Evolutionary conservation across 179 eudicot species (phyloP).

Genomic region (Monotropa hypopitys): DNA sequence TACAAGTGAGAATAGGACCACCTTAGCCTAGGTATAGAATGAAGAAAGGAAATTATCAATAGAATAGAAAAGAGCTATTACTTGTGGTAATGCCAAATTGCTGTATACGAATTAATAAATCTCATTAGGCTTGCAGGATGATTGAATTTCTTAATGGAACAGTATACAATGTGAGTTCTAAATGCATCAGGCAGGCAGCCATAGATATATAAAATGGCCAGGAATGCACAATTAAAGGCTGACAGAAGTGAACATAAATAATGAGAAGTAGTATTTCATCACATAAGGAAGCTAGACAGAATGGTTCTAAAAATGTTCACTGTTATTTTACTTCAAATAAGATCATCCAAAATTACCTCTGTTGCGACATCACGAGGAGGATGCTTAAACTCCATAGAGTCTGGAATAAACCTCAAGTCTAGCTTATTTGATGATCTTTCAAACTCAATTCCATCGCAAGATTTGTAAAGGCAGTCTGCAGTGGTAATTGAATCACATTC

Average conservation of each 20-base stretch:
- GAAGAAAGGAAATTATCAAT: background rate
- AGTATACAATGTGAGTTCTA: background rate
- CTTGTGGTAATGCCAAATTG: background rate
- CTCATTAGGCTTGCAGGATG: background rate
- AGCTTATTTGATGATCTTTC: slow-evolving; percentile 77
- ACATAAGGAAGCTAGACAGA: background rate
- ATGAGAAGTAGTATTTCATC: background rate
- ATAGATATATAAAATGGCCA: background rate
- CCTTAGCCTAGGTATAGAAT: background rate
- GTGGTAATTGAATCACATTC: slow-evolving; percentile 84
- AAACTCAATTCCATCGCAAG: slow-evolving; percentile 79
- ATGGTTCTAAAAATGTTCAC: background rate
- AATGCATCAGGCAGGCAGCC: background rate
- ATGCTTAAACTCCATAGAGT: slow-evolving; percentile 73
- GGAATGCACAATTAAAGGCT: background rate
- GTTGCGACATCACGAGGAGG: slow-evolving; percentile 79
- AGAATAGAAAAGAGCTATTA: background rate
- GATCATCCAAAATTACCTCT: slow-evolving; percentile 40
- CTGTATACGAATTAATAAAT: background rate
- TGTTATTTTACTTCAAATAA: background rate
- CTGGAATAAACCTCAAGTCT: slow-evolving; percentile 90
- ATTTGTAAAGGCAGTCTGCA: slow-evolving; percentile 73
- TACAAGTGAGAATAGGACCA: background rate
- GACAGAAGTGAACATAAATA: background rate
- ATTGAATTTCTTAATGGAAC: background rate